Conservation (phyloP, 2,329 filamentous ascomycete genomes). For the Cladosporium velox region DNA sequence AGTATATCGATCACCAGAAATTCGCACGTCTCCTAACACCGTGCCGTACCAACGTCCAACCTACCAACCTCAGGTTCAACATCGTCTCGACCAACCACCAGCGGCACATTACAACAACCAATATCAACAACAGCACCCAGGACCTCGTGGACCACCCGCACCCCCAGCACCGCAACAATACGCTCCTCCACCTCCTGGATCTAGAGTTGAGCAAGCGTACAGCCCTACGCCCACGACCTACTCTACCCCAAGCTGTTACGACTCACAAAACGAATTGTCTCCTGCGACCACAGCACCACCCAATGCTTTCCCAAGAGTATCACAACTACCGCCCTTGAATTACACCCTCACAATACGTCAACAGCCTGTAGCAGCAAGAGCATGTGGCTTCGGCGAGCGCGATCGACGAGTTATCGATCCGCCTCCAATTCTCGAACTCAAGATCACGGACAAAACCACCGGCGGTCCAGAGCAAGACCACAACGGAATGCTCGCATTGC, state of each 20-base stretch:
- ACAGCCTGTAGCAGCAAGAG: conserved; percentile 74
- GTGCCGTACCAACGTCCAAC: conserved; percentile 32
- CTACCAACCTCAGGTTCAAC: conserved; percentile 20
- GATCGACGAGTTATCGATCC: conserved; percentile 82
- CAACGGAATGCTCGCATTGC: conserved; percentile 61
- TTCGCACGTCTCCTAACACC: conserved; percentile 10
- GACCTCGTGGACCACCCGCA: conserved; percentile 20
- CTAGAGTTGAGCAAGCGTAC: conserved; percentile 6
- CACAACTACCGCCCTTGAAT: conserved; percentile 33
- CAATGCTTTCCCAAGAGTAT: conserved; percentile 14
- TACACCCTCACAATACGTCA: conserved; percentile 67
- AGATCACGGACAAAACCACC: conserved; percentile 60
- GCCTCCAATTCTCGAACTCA: conserved; percentile 76
- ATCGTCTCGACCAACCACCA: conserved; percentile 26
- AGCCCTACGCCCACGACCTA: conserved; percentile 28
- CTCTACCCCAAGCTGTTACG: conserved; percentile 24
- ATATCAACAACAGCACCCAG: conserved; percentile 21
- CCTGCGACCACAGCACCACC: conserved; percentile 5
- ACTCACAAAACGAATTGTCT: conserved; percentile 22
- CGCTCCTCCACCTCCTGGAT: conserved; percentile 1
- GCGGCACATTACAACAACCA: conserved; percentile 18
- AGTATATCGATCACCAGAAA: conserved; percentile 17
- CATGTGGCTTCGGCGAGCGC: conserved; percentile 80
- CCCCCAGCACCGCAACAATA: conserved; percentile 19
- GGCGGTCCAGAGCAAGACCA: conserved; percentile 61